Conservation (phyloP, 176 grass and related monocot species). For the Tillandsia leiboldiana region DNA sequence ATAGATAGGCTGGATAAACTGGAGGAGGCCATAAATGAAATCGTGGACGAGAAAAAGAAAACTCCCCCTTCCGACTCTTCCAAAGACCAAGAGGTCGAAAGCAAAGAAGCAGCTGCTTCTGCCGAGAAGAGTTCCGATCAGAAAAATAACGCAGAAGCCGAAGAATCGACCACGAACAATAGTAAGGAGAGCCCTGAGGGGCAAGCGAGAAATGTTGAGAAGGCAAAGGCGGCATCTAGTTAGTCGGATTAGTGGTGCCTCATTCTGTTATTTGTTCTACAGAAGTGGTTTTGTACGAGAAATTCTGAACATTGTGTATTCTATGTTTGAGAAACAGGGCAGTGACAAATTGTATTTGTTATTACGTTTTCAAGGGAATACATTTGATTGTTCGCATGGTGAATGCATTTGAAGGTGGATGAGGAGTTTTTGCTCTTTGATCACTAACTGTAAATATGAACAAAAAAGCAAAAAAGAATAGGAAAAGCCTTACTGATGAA, state of each 20-base stretch:
- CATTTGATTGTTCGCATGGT: too few relatives aligned
- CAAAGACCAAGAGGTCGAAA: conserved; percentile 7
- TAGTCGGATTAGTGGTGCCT: neutral
- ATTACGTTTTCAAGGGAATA: too few relatives aligned
- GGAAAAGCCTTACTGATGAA: too few relatives aligned
- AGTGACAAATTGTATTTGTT: too few relatives aligned
- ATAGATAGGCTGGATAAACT: conserved; percentile 59
- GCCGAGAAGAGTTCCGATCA: conserved; percentile 4
- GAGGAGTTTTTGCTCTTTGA: too few relatives aligned
- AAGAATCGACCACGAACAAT: neutral
- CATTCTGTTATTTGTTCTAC: neutral
- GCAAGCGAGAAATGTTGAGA: neutral
- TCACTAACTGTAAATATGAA: too few relatives aligned
- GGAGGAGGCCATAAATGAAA: conserved; percentile 56
- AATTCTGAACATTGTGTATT: neutral
- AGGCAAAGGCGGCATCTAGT: neutral
- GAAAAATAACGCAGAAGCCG: neutral
- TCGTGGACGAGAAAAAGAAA: conserved; percentile 52
- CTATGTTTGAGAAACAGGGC: neutral
- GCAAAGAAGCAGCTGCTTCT: neutral
- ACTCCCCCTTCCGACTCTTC: conserved; percentile 11
- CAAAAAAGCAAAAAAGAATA: too few relatives aligned
- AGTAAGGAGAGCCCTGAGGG: conserved; percentile 3
- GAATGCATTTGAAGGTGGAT: too few relatives aligned
- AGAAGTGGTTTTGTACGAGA: neutral